Base-by-base conservation (phyloP, 345 rosid genomes). In the Aethionema arabicum region DNA sequence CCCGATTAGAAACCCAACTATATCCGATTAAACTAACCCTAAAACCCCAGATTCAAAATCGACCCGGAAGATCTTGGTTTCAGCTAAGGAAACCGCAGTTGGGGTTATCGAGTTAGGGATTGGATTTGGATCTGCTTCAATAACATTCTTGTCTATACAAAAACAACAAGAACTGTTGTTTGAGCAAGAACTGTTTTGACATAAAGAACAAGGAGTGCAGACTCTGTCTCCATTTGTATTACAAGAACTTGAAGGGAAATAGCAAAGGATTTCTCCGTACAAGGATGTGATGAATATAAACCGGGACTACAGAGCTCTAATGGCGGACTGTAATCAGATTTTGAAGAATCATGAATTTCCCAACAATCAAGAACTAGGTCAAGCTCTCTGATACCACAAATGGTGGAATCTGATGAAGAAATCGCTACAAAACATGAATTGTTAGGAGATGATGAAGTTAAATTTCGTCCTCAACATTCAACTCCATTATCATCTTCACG, bases 291-390 rank as follows among this genome's bases (percentile, higher is more conserved):
- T 8, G 72, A 74, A 61, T 96, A 93, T 8, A 84, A 66, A 37
- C 99, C 97, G 0, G 97, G 97, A 54, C 97, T 90, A 37, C 96
- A 85, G 67, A 93, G 56, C 77, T 93, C 90, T 67, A 90, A 32
- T 6, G 99, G 99, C 51, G 97, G 95, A 63, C 80, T 79, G 59
- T 77, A 87, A 61, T 80, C 90, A 0, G 70, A 71, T 2, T 69
- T 74, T 0, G 77, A 60, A 40, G 74, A 69, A 61, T 77, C 85
- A 61, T 79, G 72, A 4, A 73, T 74, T 58, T 75, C 78, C 99
- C 99, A 93, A 48, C 97, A 93, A 75, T 85, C 95, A 40, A 85
- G 90, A 74, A 93, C 95, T 74, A 93, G 70, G 58, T 93, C 99
- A 70, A 72, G 78, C 55, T 90, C 99, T 68, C 87, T 73, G 13